These are phyloP conservation scores for Trametes cinnabarina DNA, from an alignment of 768 basidiomycete genomes.

Conservation along the genomic window DNA sequence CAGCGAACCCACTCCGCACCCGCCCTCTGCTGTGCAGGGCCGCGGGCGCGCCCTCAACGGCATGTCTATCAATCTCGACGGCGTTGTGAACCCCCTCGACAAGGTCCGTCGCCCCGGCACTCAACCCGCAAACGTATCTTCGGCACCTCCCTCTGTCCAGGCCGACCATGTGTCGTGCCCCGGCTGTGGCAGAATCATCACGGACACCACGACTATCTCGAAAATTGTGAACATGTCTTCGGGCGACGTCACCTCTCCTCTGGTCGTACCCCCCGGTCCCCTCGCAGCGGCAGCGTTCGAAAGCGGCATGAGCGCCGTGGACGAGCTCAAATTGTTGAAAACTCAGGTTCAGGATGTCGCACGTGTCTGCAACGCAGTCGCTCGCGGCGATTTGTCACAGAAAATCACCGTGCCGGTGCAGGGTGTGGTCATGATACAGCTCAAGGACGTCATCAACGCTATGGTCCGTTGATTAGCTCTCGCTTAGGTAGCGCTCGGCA, in stretches of 20 bases:
- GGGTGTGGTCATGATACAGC: slow-evolving; percentile 39
- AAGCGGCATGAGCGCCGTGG: slow-evolving; percentile 64
- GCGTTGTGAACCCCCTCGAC: slow-evolving; percentile 35
- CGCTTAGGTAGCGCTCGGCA: slow-evolving; percentile 8
- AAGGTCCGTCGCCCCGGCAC: slow-evolving; percentile 18
- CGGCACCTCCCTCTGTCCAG: slow-evolving; percentile 46
- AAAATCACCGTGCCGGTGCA: slow-evolving; percentile 55
- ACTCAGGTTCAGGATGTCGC: slow-evolving; percentile 68
- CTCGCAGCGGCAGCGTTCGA: slow-evolving; percentile 55
- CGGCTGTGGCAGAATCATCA: slow-evolving; percentile 52
- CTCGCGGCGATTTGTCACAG: slow-evolving; percentile 49
- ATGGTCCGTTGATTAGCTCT: slow-evolving; percentile 30
- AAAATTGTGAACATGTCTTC: slow-evolving; percentile 23
- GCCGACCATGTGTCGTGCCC: slow-evolving; percentile 47
- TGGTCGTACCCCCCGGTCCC: slow-evolving; percentile 56
- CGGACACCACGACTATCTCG: slow-evolving; percentile 41
- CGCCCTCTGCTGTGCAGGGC: slow-evolving; percentile 8
- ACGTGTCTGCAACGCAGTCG: slow-evolving; percentile 42
- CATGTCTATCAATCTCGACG: slow-evolving; percentile 54
- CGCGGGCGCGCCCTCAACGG: slow-evolving; percentile 31
- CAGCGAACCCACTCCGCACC: slow-evolving; percentile 24
- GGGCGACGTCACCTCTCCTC: slow-evolving; percentile 28
- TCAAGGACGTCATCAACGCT: slow-evolving; percentile 35
- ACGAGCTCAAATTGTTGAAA: slow-evolving; percentile 76
- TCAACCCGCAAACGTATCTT: slow-evolving; percentile 33